Percentiles rank a stretch among this genome's conserved stretches.
Evolutionary conservation across 441 rosid genomes (phyloP).

Genomic region (Hura crepitans): DNA sequence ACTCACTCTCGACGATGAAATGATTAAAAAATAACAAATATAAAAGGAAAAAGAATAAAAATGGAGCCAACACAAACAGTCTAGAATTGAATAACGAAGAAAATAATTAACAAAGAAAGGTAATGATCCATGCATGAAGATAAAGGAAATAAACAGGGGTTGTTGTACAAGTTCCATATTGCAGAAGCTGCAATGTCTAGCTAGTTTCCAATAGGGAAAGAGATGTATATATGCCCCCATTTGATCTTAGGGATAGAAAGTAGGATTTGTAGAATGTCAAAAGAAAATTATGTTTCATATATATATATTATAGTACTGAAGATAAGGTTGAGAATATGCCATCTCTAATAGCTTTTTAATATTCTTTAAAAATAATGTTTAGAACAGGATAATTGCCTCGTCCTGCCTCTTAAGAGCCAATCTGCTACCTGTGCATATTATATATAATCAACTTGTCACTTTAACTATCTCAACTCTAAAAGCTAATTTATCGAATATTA

Average conservation of each 20-base stretch:
- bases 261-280: conserved; percentile 23
- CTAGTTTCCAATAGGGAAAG: not conserved
- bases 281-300: not conserved
- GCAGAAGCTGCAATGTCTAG: not conserved
- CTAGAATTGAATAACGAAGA: too few relatives aligned
- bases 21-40: too few relatives aligned
- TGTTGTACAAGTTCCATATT: too few relatives aligned
- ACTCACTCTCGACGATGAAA: too few relatives aligned
- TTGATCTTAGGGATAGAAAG: conserved; percentile 6
- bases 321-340: conserved; percentile 19
- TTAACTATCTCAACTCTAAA: not conserved
- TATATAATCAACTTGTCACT: not conserved
- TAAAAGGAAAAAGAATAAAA: too few relatives aligned
- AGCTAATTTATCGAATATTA: not conserved
- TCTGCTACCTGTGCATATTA: not conserved
- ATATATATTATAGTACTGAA: not conserved
- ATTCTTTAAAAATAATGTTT: not conserved
- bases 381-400: conserved; percentile 3
- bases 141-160: too few relatives aligned
- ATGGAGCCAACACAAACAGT: too few relatives aligned
- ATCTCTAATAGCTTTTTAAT: not conserved
- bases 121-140: too few relatives aligned
- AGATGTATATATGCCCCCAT: not conserved
- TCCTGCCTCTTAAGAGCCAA: conserved; percentile 17
- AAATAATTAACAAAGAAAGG: too few relatives aligned